Evolutionary conservation across 345 rosid species (phyloP).

Genomic region (Eucalyptus regnans): DNA sequence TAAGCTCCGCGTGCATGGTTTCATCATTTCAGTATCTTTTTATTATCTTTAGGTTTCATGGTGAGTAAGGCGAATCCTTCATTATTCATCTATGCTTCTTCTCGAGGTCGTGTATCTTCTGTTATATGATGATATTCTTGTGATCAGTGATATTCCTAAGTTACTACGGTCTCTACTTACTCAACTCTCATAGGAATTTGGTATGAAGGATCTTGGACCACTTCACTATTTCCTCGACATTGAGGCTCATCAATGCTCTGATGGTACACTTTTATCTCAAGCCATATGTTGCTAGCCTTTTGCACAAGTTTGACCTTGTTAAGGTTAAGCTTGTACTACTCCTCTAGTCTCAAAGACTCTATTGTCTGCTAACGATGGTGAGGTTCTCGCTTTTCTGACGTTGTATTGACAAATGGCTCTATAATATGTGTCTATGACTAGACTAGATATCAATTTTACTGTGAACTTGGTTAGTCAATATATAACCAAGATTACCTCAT

Average conservation of each 20-base stretch:
- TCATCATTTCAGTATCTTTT: not conserved
- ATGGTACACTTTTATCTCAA: not conserved
- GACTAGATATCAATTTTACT: too few relatives aligned
- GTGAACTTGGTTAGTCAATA: not conserved
- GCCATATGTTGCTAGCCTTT: not conserved
- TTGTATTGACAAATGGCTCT: not conserved
- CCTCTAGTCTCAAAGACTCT: not conserved
- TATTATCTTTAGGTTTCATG: too few relatives aligned
- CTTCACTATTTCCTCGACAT: not conserved
- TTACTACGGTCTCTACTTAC: too few relatives aligned
- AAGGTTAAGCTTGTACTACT: not conserved
- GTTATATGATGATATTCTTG: too few relatives aligned
- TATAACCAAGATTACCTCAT: not conserved
- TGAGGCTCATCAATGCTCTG: too few relatives aligned
- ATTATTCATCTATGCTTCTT: too few relatives aligned
- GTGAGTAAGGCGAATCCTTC: not conserved
- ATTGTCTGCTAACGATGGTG: not conserved
- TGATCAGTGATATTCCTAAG: fast-evolving
- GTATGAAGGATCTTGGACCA: too few relatives aligned
- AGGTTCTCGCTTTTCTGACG: not conserved
- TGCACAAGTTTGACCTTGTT: not conserved
- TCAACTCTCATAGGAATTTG: too few relatives aligned
- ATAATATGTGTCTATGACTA: too few relatives aligned
- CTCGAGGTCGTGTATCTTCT: not conserved
- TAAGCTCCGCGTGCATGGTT: not conserved